phyloP scores from a whole-genome alignment of 73 alveolate genomes.

The Paramecium tetraurelia region DNA sequence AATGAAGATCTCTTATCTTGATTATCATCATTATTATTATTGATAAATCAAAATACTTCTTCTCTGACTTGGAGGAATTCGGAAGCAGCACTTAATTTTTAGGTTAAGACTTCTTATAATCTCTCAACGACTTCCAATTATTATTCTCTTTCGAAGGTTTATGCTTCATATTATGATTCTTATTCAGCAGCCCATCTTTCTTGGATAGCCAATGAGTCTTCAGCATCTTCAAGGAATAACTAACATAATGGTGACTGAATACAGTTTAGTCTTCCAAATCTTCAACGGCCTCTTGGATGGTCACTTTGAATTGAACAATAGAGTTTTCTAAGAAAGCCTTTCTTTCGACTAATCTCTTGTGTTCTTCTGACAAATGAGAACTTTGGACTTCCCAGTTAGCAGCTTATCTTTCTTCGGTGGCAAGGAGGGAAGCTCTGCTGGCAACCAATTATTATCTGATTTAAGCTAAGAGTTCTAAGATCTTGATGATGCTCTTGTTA shows the following conservation, averaged over 20 bases:
- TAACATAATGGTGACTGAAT: background rate
- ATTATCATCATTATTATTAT: background rate
- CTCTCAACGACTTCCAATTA: constrained; percentile 39
- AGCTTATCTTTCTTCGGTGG: constrained; percentile 37
- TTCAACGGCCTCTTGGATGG: constrained; percentile 55
- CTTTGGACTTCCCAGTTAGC: constrained; percentile 17
- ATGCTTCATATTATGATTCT: constrained; percentile 25
- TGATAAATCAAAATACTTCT: constrained; percentile 43
- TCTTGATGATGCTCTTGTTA: constrained; percentile 37
- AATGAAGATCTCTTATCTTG: constrained; percentile 69
- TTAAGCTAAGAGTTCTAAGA: constrained; percentile 29
- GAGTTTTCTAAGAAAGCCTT: constrained; percentile 46
- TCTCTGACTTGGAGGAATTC: constrained; percentile 48
- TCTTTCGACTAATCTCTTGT: constrained; percentile 52
- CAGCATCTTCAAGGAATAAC: constrained; percentile 63
- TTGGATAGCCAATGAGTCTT: constrained; percentile 40
- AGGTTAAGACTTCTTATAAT: constrained; percentile 3
- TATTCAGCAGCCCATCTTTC: constrained; percentile 52
- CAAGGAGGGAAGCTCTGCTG: constrained; percentile 34
- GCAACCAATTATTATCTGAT: constrained; percentile 52
- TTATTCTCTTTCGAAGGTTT: constrained; percentile 48
- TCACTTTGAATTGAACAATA: constrained; percentile 44
- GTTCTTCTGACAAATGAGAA: constrained; percentile 22
- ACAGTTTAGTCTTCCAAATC: constrained; percentile 52
- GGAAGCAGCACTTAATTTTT: constrained; percentile 16